Evolutionary conservation across 176 grass and related monocot species (phyloP).

Genomic region (Zizania latifolia): DNA sequence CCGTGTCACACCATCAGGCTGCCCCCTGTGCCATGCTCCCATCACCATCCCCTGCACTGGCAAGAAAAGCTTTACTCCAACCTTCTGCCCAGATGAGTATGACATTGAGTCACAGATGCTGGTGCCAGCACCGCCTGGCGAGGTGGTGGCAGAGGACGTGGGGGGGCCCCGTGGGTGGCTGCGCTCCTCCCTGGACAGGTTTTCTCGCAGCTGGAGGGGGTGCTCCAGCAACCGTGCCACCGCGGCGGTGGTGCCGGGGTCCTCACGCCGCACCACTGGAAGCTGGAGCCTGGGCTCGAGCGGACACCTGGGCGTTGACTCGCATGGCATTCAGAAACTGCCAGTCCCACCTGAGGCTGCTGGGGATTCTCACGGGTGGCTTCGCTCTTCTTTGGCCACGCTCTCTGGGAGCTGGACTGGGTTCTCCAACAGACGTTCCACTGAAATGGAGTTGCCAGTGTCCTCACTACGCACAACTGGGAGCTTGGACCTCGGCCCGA

Average conservation of each 20-base stretch:
- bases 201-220: conserved; percentile 28
- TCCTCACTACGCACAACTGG: background rate
- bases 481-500: background rate
- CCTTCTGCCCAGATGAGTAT: conserved; percentile 8
- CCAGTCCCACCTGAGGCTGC: background rate
- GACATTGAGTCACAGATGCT: conserved; percentile 29
- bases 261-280: background rate
- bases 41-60: background rate
- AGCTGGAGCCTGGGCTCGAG: conserved; percentile 5
- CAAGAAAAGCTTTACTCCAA: background rate
- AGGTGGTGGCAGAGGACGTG: conserved; percentile 12
- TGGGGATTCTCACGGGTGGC: conserved; percentile 16
- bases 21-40: conserved; percentile 8
- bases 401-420: conserved; percentile 23
- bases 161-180: conserved; percentile 24
- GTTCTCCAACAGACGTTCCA: background rate
- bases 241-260: conserved; percentile 2
- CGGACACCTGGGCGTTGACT: conserved; percentile 2
- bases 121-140: background rate
- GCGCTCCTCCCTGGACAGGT: conserved; percentile 27
- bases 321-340: background rate
- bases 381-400: conserved; percentile 19
- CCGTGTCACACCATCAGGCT: background rate
- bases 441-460: background rate
- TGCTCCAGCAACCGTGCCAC: conserved; percentile 31